Conservation (phyloP, 106 monocot species). For the Apostasia ramifera region DNA sequence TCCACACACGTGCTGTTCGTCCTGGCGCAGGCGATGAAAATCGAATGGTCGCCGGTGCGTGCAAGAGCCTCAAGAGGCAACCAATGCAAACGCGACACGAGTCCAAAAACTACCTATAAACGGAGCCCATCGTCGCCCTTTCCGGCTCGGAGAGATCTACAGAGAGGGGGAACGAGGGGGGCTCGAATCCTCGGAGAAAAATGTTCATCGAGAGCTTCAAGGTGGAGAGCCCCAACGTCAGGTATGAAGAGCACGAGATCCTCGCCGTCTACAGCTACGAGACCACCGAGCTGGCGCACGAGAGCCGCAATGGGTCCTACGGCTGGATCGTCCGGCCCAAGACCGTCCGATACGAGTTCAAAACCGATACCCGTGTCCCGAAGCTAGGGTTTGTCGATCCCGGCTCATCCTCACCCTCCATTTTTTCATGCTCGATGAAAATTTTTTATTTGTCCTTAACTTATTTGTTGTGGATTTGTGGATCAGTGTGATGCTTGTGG, state of each 20-base stretch:
- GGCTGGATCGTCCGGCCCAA: conserved; percentile 89
- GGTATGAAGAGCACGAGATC: conserved; percentile 62
- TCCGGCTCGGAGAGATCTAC: too few species aligned
- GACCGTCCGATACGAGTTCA: conserved; percentile 75
- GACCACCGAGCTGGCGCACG: conserved; percentile 88
- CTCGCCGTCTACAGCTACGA: conserved; percentile 79
- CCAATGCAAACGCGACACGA: too few species aligned
- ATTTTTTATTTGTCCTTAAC: neutral
- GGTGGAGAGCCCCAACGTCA: conserved; percentile 93
- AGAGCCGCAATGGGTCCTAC: conserved; percentile 60
- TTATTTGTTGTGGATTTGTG: neutral
- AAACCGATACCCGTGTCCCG: conserved; percentile 68
- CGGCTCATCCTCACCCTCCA: neutral
- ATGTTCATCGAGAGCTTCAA: conserved; percentile 93
- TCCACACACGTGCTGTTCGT: too few species aligned
- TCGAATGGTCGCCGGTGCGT: too few species aligned
- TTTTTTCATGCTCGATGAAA: neutral
- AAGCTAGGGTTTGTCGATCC: conserved; percentile 67
- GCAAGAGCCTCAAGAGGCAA: too few species aligned
- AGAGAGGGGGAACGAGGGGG: neutral
- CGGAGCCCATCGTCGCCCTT: too few species aligned
- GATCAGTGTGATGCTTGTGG: conserved; percentile 83
- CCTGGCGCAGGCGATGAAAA: too few species aligned
- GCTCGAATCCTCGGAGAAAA: neutral
- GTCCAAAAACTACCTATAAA: too few species aligned